Conservation (phyloP, 331 rosid species). For the Cucumis variabilis region DNA sequence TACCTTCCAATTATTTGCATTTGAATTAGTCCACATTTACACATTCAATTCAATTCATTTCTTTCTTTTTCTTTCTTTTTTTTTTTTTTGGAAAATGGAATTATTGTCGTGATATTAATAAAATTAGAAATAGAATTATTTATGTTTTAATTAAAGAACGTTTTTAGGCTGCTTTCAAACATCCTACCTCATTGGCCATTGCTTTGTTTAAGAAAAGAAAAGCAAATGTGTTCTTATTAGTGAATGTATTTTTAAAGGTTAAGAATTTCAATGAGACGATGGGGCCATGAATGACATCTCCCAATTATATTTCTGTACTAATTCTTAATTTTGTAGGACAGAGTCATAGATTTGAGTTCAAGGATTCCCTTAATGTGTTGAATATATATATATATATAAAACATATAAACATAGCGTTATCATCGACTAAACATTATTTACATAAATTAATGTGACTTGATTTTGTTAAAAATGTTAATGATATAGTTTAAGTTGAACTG, state of each 20-base stretch:
- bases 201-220: background rate
- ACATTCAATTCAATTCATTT: background rate
- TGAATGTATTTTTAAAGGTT: too few species aligned
- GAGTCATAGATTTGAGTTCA: background rate
- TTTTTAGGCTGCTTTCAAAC: background rate
- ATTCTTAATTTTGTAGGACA: background rate
- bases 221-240: too few species aligned
- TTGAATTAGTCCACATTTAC: background rate
- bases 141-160: background rate
- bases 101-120: background rate
- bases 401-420: too few species aligned
- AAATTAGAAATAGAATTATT: background rate
- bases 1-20: constrained; percentile 27
- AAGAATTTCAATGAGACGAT: too few species aligned
- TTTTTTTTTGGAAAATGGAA: background rate
- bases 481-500: too few species aligned
- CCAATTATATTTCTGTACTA: too few species aligned
- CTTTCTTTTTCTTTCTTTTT: too few species aligned
- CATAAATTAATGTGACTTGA: too few species aligned
- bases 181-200: background rate
- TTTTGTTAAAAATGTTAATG: too few species aligned
- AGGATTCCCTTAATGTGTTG: background rate
- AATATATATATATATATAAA: too few species aligned
- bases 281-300: too few species aligned
- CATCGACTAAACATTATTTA: too few species aligned